Conservation (phyloP, 1,284 basidiomycete genomes). For the Ganoderma boninense region DNA sequence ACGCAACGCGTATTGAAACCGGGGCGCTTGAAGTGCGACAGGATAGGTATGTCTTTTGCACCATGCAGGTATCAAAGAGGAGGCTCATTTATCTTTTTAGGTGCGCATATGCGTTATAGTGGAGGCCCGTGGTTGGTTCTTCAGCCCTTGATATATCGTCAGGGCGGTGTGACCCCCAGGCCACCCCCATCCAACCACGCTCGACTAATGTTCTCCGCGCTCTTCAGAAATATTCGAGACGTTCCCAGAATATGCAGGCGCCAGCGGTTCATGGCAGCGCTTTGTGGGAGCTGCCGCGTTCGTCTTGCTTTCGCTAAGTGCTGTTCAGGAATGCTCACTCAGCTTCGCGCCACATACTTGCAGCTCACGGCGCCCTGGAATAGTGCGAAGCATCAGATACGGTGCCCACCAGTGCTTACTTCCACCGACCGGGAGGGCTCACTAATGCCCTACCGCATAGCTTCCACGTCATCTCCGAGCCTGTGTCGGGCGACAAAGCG, state of each 20-base stretch:
- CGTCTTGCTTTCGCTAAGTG: not conserved
- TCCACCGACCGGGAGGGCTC: constrained; percentile 4
- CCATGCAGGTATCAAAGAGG: not conserved
- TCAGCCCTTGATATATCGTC: constrained; percentile 13
- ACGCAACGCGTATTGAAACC: not conserved
- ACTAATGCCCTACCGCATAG: not conserved
- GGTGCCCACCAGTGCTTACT: not conserved
- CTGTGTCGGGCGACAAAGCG: too few relatives aligned
- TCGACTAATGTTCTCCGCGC: not conserved
- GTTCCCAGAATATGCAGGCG: not conserved
- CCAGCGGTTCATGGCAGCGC: not conserved
- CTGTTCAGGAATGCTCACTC: not conserved
- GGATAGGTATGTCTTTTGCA: not conserved
- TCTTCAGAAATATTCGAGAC: not conserved
- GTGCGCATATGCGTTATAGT: not conserved
- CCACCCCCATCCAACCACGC: not conserved
- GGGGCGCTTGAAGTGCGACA: not conserved
- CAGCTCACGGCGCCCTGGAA: not conserved
- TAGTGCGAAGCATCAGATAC: not conserved
- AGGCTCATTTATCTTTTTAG: not conserved
- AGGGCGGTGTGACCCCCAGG: not conserved
- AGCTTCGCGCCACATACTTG: not conserved
- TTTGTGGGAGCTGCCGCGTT: not conserved
- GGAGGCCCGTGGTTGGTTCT: constrained; percentile 7
- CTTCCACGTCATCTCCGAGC: constrained; percentile 13